Percentiles rank a stretch among this genome's conserved stretches.
Conservation (phyloP, 768 basidiomycete species). For the Pisolithus orientalis region DNA sequence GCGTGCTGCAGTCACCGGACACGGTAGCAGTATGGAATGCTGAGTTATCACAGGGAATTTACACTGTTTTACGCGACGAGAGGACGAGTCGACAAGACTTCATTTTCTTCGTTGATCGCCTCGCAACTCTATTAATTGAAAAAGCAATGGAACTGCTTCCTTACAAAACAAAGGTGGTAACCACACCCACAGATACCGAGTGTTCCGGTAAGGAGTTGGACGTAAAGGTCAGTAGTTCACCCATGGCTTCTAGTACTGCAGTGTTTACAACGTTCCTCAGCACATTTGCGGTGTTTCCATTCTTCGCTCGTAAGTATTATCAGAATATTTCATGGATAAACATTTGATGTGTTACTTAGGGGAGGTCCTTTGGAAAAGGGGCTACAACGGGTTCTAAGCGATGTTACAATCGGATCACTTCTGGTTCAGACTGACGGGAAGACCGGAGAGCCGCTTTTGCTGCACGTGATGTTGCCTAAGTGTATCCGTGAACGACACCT, state of each 20-base stretch:
- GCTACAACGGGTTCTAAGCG: slow-evolving; percentile 79
- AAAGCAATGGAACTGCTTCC: slow-evolving; percentile 81
- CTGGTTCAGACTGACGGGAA: slow-evolving; percentile 83
- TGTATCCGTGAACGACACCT: slow-evolving; percentile 59
- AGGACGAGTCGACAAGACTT: slow-evolving; percentile 78
- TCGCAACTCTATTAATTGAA: slow-evolving; percentile 82
- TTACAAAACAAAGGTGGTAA: slow-evolving; percentile 50
- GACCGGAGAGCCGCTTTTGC: slow-evolving; percentile 82
- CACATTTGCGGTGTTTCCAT: slow-evolving; percentile 85
- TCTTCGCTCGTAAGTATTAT: slow-evolving; percentile 65
- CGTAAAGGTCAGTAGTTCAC: slow-evolving; percentile 40
- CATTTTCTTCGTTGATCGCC: slow-evolving; percentile 84
- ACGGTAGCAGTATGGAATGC: neutral
- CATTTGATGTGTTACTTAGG: slow-evolving; percentile 31
- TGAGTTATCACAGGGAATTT: slow-evolving; percentile 60
- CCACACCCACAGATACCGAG: slow-evolving; percentile 58
- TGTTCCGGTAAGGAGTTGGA: slow-evolving; percentile 58
- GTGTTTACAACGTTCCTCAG: slow-evolving; percentile 29
- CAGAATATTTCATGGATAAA: neutral
- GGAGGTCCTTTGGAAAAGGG: slow-evolving; percentile 91
- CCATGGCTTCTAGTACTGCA: neutral
- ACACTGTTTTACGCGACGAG: slow-evolving; percentile 75
- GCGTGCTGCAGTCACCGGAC: slow-evolving; percentile 3
- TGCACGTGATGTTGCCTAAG: slow-evolving; percentile 75
- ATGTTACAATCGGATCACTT: slow-evolving; percentile 82